Evolutionary conservation across 2,329 filamentous ascomycete genomes (phyloP).

Genomic region (Ophiocordyceps unilateralis): DNA sequence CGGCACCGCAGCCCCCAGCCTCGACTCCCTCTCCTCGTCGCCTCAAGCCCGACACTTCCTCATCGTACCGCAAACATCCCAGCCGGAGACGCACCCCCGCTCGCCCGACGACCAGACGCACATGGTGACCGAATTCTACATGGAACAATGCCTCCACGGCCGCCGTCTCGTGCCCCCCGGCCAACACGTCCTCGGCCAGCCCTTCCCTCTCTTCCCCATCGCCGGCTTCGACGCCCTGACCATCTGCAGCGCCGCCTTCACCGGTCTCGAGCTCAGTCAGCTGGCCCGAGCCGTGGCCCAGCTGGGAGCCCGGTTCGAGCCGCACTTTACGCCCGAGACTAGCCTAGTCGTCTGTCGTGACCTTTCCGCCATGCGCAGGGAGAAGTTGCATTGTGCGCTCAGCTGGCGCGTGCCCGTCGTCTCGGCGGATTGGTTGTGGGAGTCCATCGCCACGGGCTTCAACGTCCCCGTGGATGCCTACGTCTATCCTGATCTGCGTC

Average conservation of each 20-base stretch:
- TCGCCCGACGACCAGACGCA: constrained; percentile 21
- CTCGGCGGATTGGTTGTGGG: constrained; percentile 67
- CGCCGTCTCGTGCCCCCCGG: constrained; percentile 54
- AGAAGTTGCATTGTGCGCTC: constrained; percentile 65
- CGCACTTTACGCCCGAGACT: constrained; percentile 53
- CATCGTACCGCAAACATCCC: constrained; percentile 35
- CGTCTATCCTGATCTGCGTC: constrained; percentile 28
- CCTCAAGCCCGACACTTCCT: constrained; percentile 23
- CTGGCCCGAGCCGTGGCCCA: constrained; percentile 59
- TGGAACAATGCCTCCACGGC: constrained; percentile 72
- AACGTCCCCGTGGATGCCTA: constrained; percentile 27
- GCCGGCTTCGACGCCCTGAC: constrained; percentile 50
- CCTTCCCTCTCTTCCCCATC: constrained; percentile 56
- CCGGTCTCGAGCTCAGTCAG: constrained; percentile 71
- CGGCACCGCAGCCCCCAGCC: constrained; percentile 23
- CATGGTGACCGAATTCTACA: constrained; percentile 76
- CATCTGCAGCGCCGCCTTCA: constrained; percentile 70
- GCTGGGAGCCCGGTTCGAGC: constrained; percentile 66
- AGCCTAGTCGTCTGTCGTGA: constrained; percentile 62
- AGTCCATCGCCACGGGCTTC: constrained; percentile 47
- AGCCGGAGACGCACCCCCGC: constrained; percentile 25
- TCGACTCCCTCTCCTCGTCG: constrained; percentile 20
- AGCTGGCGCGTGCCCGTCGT: constrained; percentile 71
- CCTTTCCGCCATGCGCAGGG: constrained; percentile 37
- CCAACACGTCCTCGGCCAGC: constrained; percentile 56